phyloP scores from a whole-genome alignment of 176 grass and related monocot genomes.

The Alopecurus myosuroides region DNA sequence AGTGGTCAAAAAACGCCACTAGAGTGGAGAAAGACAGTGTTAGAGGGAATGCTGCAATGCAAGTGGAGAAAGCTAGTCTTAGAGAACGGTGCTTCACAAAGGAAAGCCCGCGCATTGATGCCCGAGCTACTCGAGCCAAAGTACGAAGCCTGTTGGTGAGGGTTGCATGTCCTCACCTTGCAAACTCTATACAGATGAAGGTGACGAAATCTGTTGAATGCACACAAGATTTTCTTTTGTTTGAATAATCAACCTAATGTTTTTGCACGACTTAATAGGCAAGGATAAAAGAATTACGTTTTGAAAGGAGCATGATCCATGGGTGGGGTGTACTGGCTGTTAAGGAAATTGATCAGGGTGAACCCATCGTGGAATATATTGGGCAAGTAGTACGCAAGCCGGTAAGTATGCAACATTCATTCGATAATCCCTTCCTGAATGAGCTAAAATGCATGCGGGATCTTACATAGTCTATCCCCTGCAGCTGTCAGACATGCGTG shows the following conservation, averaged over 20 bases:
- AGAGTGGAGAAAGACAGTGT: constrained; percentile 30
- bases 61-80: constrained; percentile 24
- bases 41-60: constrained; percentile 2
- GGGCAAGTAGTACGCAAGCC: constrained; percentile 46
- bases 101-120: constrained; percentile 5
- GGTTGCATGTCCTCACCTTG: constrained; percentile 27
- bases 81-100: background rate
- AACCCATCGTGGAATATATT: constrained; percentile 61
- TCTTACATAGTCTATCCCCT: background rate
- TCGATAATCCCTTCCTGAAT: background rate
- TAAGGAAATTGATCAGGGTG: constrained; percentile 51
- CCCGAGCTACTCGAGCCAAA: constrained; percentile 45
- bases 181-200: constrained; percentile 48
- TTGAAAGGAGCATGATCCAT: constrained; percentile 68
- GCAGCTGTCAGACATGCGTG: constrained; percentile 61
- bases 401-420: constrained; percentile 19
- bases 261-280: constrained; percentile 28
- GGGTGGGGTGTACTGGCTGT: constrained; percentile 59
- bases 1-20: constrained; percentile 45
- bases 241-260: background rate
- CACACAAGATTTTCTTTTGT: background rate
- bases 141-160: constrained; percentile 38
- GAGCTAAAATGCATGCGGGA: background rate
- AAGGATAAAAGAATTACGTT: constrained; percentile 52
- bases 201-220: constrained; percentile 13